Evolutionary conservation across 2,329 filamentous ascomycete species (phyloP).

Genomic region (Penicillium sp.): DNA sequence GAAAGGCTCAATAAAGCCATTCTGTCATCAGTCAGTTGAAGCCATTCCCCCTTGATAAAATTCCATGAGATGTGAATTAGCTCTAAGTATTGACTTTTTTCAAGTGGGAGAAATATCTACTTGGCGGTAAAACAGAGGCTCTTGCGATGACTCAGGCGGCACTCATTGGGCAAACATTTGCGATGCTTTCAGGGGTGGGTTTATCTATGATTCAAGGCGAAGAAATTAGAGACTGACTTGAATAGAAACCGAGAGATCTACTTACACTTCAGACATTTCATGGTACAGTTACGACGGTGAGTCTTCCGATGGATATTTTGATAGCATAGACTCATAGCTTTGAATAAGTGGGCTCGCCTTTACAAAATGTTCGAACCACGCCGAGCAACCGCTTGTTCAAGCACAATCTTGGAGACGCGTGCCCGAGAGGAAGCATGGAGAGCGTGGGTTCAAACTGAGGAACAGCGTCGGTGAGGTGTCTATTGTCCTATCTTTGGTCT

Average conservation of each 20-base stretch:
- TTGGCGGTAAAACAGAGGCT: slow-evolving; percentile 20
- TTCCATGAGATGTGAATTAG: neutral
- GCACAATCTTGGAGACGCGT: slow-evolving; percentile 9
- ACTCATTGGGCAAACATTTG: slow-evolving; percentile 36
- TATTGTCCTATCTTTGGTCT: neutral
- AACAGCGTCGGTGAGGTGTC: slow-evolving; percentile 23
- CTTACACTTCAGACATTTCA: slow-evolving; percentile 32
- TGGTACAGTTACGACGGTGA: slow-evolving; percentile 28
- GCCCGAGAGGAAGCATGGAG: slow-evolving; percentile 28
- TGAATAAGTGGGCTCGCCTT: slow-evolving; percentile 18
- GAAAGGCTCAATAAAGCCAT: slow-evolving; percentile 32
- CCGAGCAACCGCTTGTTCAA: slow-evolving; percentile 7
- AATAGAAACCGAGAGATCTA: slow-evolving; percentile 28
- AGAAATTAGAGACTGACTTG: neutral
- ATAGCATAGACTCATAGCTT: neutral
- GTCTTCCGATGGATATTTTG: slow-evolving; percentile 1
- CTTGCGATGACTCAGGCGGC: slow-evolving; percentile 32
- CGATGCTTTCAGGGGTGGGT: slow-evolving; percentile 28
- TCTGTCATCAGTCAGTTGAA: slow-evolving; percentile 22
- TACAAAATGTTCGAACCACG: slow-evolving; percentile 16
- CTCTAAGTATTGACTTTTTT: neutral
- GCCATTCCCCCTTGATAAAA: neutral
- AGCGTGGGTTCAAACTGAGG: slow-evolving; percentile 29
- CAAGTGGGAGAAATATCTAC: slow-evolving; percentile 31
- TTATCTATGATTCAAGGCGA: neutral